phyloP scores from a whole-genome alignment of 805 yeast species.

The Nakazawaea ishiwadae region DNA sequence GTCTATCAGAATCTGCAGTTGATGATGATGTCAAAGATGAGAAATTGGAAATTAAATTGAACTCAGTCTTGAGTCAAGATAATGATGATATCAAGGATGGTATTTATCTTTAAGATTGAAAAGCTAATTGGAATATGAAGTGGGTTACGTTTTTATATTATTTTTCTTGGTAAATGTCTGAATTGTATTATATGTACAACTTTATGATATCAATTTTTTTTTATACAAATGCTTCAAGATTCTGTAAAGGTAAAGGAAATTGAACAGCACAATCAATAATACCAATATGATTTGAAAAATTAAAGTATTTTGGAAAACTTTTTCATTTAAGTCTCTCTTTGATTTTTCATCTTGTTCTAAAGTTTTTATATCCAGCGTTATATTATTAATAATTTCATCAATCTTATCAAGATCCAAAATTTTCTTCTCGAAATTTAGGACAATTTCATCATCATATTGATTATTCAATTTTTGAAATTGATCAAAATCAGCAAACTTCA shows the following conservation, averaged over 20 bases:
- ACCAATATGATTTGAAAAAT: constrained; percentile 3
- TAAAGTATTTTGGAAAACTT: constrained; percentile 5
- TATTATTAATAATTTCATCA: neutral
- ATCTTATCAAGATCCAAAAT: constrained; percentile 1
- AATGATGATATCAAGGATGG: constrained; percentile 8
- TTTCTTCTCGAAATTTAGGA: neutral
- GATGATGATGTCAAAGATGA: neutral
- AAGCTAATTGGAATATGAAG: too few relatives aligned
- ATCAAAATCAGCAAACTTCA: constrained; percentile 2
- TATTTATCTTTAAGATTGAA: constrained; percentile 5
- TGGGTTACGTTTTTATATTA: too few relatives aligned
- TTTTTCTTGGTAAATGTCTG: neutral
- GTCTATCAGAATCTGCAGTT: constrained; percentile 13
- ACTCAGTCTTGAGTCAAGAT: constrained; percentile 6
- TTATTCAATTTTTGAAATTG: constrained; percentile 8
- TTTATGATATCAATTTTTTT: constrained; percentile 2
- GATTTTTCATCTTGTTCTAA: constrained; percentile 2
- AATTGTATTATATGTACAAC: too few relatives aligned
- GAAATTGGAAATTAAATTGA: neutral
- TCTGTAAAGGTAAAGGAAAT: neutral
- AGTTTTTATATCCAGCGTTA: neutral
- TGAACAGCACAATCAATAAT: constrained; percentile 1
- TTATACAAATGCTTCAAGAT: constrained; percentile 4
- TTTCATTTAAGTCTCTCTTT: constrained; percentile 10
- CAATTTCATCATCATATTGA: neutral